phyloP scores from a whole-genome alignment of 2,329 filamentous ascomycete species.

The Colletotrichum sp. region DNA sequence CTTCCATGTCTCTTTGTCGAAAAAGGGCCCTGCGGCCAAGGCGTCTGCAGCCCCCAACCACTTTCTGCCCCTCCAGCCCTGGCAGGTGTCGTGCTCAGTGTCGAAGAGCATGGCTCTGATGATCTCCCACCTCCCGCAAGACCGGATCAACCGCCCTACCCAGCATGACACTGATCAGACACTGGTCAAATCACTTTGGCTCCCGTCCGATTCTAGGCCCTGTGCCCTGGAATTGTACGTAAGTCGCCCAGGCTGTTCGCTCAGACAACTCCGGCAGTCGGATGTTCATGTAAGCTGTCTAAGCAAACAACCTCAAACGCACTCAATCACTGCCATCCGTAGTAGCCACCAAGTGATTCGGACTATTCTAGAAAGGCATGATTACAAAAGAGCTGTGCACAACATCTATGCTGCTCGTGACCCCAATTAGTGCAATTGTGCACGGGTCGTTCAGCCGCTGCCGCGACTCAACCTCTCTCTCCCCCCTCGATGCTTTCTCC shows the following conservation, averaged over 20 bases:
- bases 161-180: not conserved
- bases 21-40: not conserved
- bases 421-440: not conserved
- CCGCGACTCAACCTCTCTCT: not conserved
- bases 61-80: not conserved
- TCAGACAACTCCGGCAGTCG: not conserved
- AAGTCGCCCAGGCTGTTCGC: not conserved
- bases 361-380: not conserved
- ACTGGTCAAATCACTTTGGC: not conserved
- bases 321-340: not conserved
- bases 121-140: not conserved
- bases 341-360: not conserved
- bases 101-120: not conserved
- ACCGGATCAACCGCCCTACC: not conserved
- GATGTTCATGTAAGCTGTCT: not conserved
- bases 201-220: not conserved
- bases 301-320: not conserved
- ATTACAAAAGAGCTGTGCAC: constrained; percentile 5
- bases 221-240: not conserved
- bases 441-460: not conserved
- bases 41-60: not conserved
- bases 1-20: not conserved
- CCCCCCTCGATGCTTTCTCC: not conserved
- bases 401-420: not conserved
- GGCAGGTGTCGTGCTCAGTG: not conserved